Base-by-base conservation (phyloP, 2,329 filamentous ascomycete genomes). In the Arthroderma sp. region DNA sequence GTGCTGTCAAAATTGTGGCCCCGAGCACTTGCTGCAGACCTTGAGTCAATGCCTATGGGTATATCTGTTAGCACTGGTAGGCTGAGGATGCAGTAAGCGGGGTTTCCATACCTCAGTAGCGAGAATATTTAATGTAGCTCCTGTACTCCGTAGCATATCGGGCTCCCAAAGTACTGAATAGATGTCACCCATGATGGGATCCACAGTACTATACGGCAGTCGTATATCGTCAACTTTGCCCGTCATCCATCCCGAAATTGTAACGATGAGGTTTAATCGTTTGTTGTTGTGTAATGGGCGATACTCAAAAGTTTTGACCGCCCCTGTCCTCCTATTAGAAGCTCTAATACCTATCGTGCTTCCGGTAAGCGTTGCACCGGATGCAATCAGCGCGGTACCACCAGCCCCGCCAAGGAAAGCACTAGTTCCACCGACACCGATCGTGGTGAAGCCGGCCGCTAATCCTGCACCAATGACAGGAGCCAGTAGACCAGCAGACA, bases 81-180 rank as follows among this genome's bases (percentile, higher is more conserved):
- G 15, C 15, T 15, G n/a, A 8, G 40, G 11, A 9, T 34, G 3
- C 32, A 9, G 11, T 34, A 9, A 9, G 9, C 32, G 32, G 9
- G 32, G 9, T 11, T 34, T 11, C 47, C 75, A 65, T 65, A 89
- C 85, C 78, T 98, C 91, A 31, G 91, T 98, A 47, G 91, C 91
- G 51, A 98, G 71, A 64, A 98, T 96, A 57, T 95, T 95, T 57
- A 98, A 96, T 38, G 91, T 98, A 61, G 91, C 85, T 75, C 91
- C 91, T 81, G 95, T 98, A 64, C 86, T 94, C 55, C 80, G 82
- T 59, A 98, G 74, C 88, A 98, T 94, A 60, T 98, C 91, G 3
- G 91, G 93, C 63, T 98, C 91, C 88, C 91, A 98, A 47, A 93
- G 71, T 7, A 98, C 81, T 0, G 89, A 95, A 66, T 98, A 98